phyloP scores from a whole-genome alignment of 2,329 filamentous ascomycete genomes.

The Colletotrichum aenigma region DNA sequence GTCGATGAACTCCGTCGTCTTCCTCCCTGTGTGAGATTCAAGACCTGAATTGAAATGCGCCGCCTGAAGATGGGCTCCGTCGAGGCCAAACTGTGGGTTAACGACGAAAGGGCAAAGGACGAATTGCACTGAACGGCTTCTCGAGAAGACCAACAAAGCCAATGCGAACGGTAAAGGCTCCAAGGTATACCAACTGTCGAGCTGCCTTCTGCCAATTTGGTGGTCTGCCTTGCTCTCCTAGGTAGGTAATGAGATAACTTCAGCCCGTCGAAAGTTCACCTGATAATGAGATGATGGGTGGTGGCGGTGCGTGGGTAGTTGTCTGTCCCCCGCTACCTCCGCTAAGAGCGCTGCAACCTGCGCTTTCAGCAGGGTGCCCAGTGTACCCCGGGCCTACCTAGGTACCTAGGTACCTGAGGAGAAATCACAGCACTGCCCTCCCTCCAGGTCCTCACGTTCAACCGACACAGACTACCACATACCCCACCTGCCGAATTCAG shows the following conservation, averaged over 20 bases:
- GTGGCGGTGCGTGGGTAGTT: background rate
- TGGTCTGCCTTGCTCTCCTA: background rate
- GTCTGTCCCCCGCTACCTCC: too few species aligned
- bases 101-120: too few species aligned
- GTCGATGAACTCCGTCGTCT: background rate
- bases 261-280: background rate
- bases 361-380: background rate
- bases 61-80: too few species aligned
- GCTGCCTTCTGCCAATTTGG: background rate
- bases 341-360: too few species aligned
- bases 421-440: background rate
- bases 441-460: background rate
- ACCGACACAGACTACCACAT: background rate
- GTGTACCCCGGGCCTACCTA: too few species aligned
- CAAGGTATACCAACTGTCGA: background rate
- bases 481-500: background rate
- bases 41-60: too few species aligned
- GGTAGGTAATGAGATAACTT: background rate
- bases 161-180: background rate
- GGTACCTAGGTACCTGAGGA: background rate
- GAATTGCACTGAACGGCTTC: background rate
- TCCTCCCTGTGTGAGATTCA: background rate
- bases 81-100: too few species aligned
- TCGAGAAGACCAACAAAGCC: background rate
- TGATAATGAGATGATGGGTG: background rate